phyloP scores from a whole-genome alignment of 768 basidiomycete genomes.

The Collybiopsis confluens region DNA sequence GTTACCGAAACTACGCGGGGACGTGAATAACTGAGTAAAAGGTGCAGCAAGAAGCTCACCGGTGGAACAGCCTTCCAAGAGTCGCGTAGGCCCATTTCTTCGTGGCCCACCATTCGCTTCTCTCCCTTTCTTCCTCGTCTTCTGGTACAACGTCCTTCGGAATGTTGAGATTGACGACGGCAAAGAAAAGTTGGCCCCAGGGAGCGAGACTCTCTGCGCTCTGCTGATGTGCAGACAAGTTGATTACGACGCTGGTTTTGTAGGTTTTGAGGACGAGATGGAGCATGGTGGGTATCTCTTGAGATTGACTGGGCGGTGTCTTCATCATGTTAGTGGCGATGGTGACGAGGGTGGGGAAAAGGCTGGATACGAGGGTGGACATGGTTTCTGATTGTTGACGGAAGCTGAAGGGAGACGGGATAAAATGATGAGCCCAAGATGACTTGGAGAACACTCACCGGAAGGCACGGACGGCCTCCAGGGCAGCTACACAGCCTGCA shows the following conservation, averaged over 20 bases:
- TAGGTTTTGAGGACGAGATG: constrained; percentile 88
- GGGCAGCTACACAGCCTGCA: constrained; percentile 72
- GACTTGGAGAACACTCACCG: constrained; percentile 56
- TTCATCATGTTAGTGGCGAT: constrained; percentile 69
- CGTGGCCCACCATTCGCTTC: constrained; percentile 83
- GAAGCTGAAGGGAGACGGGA: constrained; percentile 45
- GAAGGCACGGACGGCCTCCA: constrained; percentile 78
- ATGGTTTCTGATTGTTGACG: constrained; percentile 60
- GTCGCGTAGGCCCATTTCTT: constrained; percentile 94
- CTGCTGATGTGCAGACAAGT: constrained; percentile 73
- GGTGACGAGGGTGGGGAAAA: constrained; percentile 74
- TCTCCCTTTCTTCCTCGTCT: constrained; percentile 73
- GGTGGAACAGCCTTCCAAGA: constrained; percentile 74
- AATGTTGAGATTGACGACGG: constrained; percentile 68
- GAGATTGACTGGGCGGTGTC: constrained; percentile 54
- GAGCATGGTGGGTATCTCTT: constrained; percentile 78
- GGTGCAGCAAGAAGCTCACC: constrained; percentile 29
- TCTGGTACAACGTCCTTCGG: constrained; percentile 63
- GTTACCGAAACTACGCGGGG: constrained; percentile 63
- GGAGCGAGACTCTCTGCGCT: constrained; percentile 71
- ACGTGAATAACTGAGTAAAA: background rate
- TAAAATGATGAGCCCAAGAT: too few relatives aligned
- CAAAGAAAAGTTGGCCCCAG: constrained; percentile 83
- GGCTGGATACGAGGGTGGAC: constrained; percentile 49
- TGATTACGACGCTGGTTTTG: constrained; percentile 74